Evolutionary conservation across 176 grass and related monocot species (phyloP), one percentile per base, ranked within the genome.

Genomic region (Phoenix dactylifera): DNA sequence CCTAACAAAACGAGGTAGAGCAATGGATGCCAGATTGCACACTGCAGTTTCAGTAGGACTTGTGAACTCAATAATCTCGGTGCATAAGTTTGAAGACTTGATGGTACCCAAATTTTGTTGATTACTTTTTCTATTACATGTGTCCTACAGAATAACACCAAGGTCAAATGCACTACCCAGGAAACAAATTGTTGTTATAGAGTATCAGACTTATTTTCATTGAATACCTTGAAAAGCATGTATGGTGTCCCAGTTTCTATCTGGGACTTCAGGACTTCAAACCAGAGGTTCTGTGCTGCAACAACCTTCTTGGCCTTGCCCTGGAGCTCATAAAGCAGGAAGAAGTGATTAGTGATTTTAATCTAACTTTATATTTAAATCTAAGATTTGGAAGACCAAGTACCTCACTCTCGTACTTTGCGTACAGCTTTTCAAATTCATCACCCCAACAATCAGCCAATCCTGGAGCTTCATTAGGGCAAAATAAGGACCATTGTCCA

Each of bases 221-320:
- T 44, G 12, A 55, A 15, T 76, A 98, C 94, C 94, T 98, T 98
- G 55, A 86, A 98, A 57, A 98, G 94, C 94, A 98, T 98, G 69
- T 98, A 98, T 18, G 94, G 94, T 64, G 94, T 98, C 32, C 94
- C 94, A 51, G 94, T 98, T 66, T 98, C 88, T 78, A 98, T 93
- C 63, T 98, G 94, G 65, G 94, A 81, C 71, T 99, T 99, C 63
- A 99, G 76, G 72, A 99, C 82, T 17, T 99, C 94, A 83, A 99
- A 99, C 94, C 94, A 99, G 10, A 99, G 76, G 52, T 66, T 81
- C 79, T 99, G 94, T 62, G 94, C 88, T 55, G 88, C 65, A 68
- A 99, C 77, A 71, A 85, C 30, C 73, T 93, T 99, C 62, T 99
- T 99, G 4, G 94, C 94, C 29, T 99, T 99, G 19, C 85, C 94